Evolutionary conservation across 2,329 filamentous ascomycete species (phyloP), one percentile per base, ranked within the genome.

Genomic region (Bisporella sp.): DNA sequence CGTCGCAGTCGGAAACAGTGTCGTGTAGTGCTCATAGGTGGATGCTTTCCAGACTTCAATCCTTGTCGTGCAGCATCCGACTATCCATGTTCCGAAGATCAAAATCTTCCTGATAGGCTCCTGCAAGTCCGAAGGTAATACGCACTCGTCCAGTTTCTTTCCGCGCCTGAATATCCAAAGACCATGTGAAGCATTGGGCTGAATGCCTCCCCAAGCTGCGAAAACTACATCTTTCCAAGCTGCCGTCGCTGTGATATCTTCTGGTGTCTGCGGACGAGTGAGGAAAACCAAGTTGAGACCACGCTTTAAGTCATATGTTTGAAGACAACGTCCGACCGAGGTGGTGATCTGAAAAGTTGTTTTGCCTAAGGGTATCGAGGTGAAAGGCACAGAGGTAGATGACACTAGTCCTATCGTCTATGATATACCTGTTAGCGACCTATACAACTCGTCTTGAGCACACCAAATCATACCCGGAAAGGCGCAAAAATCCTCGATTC

Each of bases 321-420:
- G 93, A 44, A 99, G 78, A 52, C 85, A 89, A 62, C 84, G 81
- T 55, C 92, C 93, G 54, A 95, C 87, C 0, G 89, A 97, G 31
- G 93, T 99, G 33, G 93, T 97, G 68, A 99, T 89, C 68, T 99
- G 93, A 66, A 96, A 99, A 4, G 90, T 95, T 1, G 89, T 92
- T 70, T 95, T 96, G 51, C 93, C 93, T 12, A 96, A 76, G 1
- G 92, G 87, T 32, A 95, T 79, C 5, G 87, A 86, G 2, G 92
- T 91, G 65, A 99, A 97, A 0, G 93, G 92, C 0, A 96, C 89
- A 45, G 76, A 71, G 2, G 92, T 96, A 1, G 93, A 89, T 5
- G 93, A 96, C 2, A 99, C 89, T 32, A 99, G 77, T 12, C 93
- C 93, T 57, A 99, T 80, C 44, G 92, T 96, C 89, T 96, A 65